A percentile compares a stretch with the other conserved stretches of the same genome.
Conservation (phyloP, 768 basidiomycete genomes). For the Cytidiella melzeri region DNA sequence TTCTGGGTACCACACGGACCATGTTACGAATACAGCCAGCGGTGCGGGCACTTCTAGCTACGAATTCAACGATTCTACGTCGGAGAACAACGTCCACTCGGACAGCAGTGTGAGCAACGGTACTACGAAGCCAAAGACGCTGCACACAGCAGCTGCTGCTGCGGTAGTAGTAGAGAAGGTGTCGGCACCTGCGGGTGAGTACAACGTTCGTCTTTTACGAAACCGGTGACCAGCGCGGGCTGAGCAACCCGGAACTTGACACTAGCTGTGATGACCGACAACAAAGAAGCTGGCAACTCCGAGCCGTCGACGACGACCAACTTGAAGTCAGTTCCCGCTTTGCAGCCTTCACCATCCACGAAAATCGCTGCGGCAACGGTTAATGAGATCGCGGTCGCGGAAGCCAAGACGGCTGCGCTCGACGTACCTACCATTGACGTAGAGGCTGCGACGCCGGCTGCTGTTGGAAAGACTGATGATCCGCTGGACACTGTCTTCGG, state of each 20-base stretch:
- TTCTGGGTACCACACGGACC: neutral
- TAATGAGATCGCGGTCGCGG: too few relatives aligned
- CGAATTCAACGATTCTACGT: slow-evolving; percentile 1
- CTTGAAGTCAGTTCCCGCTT: too few relatives aligned
- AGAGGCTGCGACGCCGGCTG: neutral
- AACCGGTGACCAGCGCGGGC: neutral
- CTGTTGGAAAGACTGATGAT: neutral
- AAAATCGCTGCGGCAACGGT: too few relatives aligned
- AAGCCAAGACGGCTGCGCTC: neutral
- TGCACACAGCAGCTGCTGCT: neutral
- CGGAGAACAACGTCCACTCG: neutral
- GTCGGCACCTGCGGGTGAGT: neutral
- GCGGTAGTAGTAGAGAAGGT: too few relatives aligned
- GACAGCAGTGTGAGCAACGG: neutral
- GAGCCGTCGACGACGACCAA: too few relatives aligned
- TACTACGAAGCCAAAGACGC: neutral
- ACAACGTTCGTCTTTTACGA: neutral
- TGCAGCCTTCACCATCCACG: too few relatives aligned
- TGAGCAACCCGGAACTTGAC: neutral
- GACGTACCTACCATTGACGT: neutral
- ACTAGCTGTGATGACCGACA: neutral
- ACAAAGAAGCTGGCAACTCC: too few relatives aligned
- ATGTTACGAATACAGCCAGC: slow-evolving; percentile 4
- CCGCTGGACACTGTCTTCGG: neutral
- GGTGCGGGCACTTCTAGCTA: neutral